These are phyloP conservation scores for Globisporangium yorkense DNA, from an alignment of 352 stramenopile species.

Conservation along the genomic window DNA sequence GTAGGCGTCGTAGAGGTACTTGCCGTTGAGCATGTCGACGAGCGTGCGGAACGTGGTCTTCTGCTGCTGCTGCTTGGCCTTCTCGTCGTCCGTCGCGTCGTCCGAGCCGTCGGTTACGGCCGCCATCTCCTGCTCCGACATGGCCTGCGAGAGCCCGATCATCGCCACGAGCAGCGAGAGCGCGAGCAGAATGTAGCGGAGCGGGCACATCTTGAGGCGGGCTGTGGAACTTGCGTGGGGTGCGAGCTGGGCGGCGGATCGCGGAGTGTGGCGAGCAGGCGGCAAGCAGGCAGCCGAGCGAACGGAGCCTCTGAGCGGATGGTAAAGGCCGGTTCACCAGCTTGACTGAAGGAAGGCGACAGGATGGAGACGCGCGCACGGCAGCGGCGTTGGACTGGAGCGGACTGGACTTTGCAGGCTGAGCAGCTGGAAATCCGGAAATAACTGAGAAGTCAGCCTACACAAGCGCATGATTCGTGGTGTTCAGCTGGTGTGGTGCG, in stretches of 20 bases:
- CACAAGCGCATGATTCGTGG: neutral
- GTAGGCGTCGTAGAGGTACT: slow-evolving; percentile 84
- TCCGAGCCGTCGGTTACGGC: slow-evolving; percentile 51
- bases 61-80: slow-evolving; percentile 33
- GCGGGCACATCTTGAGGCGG: slow-evolving; percentile 53
- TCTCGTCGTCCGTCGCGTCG: slow-evolving; percentile 49
- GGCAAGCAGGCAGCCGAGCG: neutral
- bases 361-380: neutral
- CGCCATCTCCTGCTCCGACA: slow-evolving; percentile 63
- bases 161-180: slow-evolving; percentile 81
- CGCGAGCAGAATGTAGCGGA: slow-evolving; percentile 82
- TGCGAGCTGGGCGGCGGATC: slow-evolving; percentile 2
- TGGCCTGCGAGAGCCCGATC: slow-evolving; percentile 76
- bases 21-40: slow-evolving; percentile 84
- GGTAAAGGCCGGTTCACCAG: slow-evolving; percentile 3
- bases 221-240: neutral
- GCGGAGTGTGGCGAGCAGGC: neutral
- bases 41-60: slow-evolving; percentile 68
- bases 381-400: neutral
- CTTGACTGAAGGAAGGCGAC: slow-evolving; percentile 8
- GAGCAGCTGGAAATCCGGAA: slow-evolving; percentile 6
- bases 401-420: neutral
- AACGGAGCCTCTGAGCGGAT: neutral
- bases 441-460: neutral
- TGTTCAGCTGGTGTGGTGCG: neutral